Conservation (phyloP, 148 eudicot genomes). For the Vaccinium myrtillus region DNA sequence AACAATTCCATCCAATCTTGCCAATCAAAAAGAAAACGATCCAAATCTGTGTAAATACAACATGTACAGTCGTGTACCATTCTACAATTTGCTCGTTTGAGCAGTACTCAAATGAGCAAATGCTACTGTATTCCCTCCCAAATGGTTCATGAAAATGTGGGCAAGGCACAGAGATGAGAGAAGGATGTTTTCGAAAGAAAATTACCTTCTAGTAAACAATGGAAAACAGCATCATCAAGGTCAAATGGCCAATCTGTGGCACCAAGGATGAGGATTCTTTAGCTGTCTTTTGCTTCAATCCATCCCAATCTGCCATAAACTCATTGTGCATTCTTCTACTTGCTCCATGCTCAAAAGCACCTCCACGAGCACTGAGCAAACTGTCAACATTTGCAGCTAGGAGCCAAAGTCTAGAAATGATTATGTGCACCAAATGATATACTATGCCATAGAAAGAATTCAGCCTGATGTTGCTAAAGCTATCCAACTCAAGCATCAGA, state of each 20-base stretch:
- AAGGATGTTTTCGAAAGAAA: background rate
- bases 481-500: background rate
- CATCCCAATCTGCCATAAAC: slow-evolving; percentile 99
- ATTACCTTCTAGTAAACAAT: slow-evolving; percentile 84
- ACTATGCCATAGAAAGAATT: background rate
- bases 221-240: slow-evolving; percentile 99
- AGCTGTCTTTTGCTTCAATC: slow-evolving; percentile 86
- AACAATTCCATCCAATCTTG: background rate
- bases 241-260: slow-evolving; percentile 98
- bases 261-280: slow-evolving; percentile 91
- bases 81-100: background rate
- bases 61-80: background rate
- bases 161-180: background rate
- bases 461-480: background rate
- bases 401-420: background rate
- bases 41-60: background rate
- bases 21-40: background rate
- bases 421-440: background rate
- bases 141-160: background rate
- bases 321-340: slow-evolving; percentile 98
- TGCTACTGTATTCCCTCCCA: background rate
- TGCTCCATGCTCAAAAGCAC: slow-evolving; percentile 93
- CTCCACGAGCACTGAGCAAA: slow-evolving; percentile 99
- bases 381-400: slow-evolving; percentile 71
- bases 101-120: background rate